Evolutionary conservation across 768 basidiomycete genomes (phyloP).

Genomic region (Lactarius deliciosus): DNA sequence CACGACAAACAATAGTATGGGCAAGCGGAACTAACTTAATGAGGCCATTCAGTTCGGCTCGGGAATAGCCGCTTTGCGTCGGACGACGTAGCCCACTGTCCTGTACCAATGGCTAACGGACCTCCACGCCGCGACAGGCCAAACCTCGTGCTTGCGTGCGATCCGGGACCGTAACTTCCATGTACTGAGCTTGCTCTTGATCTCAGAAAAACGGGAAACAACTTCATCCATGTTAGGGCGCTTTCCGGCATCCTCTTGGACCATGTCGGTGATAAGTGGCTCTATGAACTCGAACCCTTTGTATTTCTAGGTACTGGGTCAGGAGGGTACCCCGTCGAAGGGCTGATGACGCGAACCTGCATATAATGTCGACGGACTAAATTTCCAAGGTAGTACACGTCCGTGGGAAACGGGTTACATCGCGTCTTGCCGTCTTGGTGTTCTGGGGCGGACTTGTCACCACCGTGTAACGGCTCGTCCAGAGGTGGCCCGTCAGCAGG

Average conservation of each 20-base stretch:
- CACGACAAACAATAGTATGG: not conserved
- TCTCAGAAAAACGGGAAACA: conserved; percentile 2
- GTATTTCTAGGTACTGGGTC: not conserved
- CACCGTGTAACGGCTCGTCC: conserved; percentile 30
- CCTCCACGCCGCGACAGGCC: conserved; percentile 5
- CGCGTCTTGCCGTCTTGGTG: conserved; percentile 4
- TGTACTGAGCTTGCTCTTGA: conserved; percentile 1
- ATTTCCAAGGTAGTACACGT: conserved; percentile 34
- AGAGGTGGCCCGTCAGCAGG: conserved; percentile 6
- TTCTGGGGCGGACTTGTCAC: conserved; percentile 33
- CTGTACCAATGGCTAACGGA: conserved; percentile 10
- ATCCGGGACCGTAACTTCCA: conserved; percentile 22
- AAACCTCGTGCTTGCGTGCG: not conserved
- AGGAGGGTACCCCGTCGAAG: not conserved
- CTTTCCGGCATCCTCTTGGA: conserved; percentile 36
- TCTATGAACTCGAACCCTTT: conserved; percentile 17
- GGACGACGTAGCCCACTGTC: conserved; percentile 4
- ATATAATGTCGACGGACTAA: conserved; percentile 25
- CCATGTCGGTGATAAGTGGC: conserved; percentile 37
- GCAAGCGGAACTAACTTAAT: too few species aligned
- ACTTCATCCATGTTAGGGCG: conserved; percentile 34
- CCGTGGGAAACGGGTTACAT: conserved; percentile 32
- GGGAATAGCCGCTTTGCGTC: conserved; percentile 14
- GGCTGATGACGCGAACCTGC: conserved; percentile 14
- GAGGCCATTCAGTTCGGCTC: not conserved